Conservation (phyloP, 2,329 filamentous ascomycete species). For the Aspergillus bombycis region DNA sequence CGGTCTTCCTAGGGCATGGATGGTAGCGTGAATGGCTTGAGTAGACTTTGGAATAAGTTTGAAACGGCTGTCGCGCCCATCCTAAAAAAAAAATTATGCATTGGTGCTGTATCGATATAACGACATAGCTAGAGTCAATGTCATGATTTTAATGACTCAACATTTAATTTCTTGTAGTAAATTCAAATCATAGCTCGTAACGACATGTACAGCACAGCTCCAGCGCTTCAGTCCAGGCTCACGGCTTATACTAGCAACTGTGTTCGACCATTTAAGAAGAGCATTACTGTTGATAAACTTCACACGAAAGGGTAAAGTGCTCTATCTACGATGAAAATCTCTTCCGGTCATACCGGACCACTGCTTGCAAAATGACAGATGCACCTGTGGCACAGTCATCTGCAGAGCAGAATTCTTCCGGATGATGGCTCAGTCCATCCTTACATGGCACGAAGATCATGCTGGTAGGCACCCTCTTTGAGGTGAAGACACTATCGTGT, state of each 20-base stretch:
- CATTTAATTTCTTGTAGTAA: constrained; percentile 3
- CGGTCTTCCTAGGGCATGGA: constrained; percentile 36
- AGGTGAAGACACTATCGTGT: constrained; percentile 67
- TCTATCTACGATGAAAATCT: constrained; percentile 39
- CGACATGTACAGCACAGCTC: neutral
- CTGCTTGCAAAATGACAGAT: constrained; percentile 41
- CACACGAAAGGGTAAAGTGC: neutral
- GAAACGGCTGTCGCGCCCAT: constrained; percentile 32
- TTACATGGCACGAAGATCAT: constrained; percentile 70
- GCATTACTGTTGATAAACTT: neutral
- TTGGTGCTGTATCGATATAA: constrained; percentile 28
- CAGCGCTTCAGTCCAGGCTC: neutral
- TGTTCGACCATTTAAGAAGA: too few relatives aligned
- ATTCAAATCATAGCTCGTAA: neutral
- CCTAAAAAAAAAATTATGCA: constrained; percentile 34
- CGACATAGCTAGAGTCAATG: constrained; percentile 37
- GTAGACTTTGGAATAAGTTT: constrained; percentile 27
- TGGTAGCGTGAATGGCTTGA: constrained; percentile 33
- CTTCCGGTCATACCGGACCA: constrained; percentile 40
- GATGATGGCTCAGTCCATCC: constrained; percentile 66
- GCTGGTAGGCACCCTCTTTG: constrained; percentile 61
- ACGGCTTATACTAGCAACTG: too few relatives aligned
- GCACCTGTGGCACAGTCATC: constrained; percentile 63
- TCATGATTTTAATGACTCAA: constrained; percentile 33
- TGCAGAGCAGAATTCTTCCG: constrained; percentile 62